Percentiles rank a stretch among this genome's conserved stretches.
Conservation (phyloP, 2,329 filamentous ascomycete genomes). For the Aspergillus unguis region DNA sequence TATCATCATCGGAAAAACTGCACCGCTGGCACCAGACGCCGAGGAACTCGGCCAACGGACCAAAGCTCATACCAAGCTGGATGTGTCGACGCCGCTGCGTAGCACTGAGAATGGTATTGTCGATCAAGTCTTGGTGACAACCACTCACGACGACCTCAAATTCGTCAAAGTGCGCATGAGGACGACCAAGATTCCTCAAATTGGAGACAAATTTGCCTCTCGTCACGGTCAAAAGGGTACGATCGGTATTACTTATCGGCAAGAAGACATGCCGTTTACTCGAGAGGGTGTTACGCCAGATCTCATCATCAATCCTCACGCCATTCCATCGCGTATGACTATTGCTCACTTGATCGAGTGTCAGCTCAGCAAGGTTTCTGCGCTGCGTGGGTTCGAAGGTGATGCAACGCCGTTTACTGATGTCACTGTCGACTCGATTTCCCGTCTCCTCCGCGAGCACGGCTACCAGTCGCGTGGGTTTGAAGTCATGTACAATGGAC, state of each 20-base stretch:
- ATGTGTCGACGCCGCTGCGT: constrained; percentile 89
- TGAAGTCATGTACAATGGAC: constrained; percentile 98
- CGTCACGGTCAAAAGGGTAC: constrained; percentile 99
- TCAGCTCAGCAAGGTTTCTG: constrained; percentile 91
- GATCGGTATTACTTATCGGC: constrained; percentile 95
- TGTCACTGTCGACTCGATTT: constrained; percentile 92
- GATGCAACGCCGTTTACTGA: constrained; percentile 98
- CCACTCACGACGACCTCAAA: constrained; percentile 87
- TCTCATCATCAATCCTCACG: constrained; percentile 98
- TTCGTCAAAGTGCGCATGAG: constrained; percentile 97
- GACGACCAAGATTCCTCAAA: constrained; percentile 97
- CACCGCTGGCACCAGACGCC: constrained; percentile 85
- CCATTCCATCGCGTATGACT: constrained; percentile 99
- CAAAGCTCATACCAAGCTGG: constrained; percentile 84
- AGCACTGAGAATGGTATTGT: constrained; percentile 97
- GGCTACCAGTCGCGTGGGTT: constrained; percentile 97
- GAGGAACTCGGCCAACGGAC: constrained; percentile 92
- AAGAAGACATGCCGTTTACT: constrained; percentile 99
- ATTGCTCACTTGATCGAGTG: constrained; percentile 99
- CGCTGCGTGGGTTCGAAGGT: constrained; percentile 89
- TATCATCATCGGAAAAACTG: constrained; percentile 98
- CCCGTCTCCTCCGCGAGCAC: constrained; percentile 76
- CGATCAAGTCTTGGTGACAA: constrained; percentile 88
- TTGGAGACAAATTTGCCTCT: constrained; percentile 98
- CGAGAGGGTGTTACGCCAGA: constrained; percentile 88